Percentiles rank a stretch among this genome's conserved stretches.
Conservation (phyloP, 2,329 filamentous ascomycete species). For the Colletotrichum viniferum region DNA sequence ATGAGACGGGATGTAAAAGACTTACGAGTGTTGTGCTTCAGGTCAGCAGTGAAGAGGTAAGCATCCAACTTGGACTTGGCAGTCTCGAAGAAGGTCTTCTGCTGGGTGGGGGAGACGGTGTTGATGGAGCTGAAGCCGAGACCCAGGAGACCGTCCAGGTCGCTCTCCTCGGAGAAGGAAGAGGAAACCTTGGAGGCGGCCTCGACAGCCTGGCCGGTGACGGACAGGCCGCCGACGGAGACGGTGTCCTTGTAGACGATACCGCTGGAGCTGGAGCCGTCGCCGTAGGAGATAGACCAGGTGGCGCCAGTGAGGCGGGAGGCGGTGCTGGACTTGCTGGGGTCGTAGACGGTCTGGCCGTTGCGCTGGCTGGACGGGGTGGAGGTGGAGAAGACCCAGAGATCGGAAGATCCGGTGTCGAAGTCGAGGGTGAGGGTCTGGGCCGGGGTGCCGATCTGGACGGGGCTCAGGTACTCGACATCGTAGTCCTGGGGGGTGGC, state of each 20-base stretch:
- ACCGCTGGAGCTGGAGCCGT: conserved; percentile 34
- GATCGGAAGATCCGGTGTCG: conserved; percentile 51
- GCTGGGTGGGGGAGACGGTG: conserved; percentile 34
- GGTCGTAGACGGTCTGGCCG: conserved; percentile 34
- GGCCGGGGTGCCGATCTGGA: conserved; percentile 46
- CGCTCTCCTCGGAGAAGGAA: conserved; percentile 27
- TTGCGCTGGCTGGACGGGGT: conserved; percentile 25
- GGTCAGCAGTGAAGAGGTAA: conserved; percentile 21
- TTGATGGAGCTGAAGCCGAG: conserved; percentile 62
- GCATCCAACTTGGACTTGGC: conserved; percentile 17
- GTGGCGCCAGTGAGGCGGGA: conserved; percentile 27
- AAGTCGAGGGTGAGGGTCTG: conserved; percentile 48
- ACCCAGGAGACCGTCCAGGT: conserved; percentile 67
- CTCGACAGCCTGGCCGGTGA: conserved; percentile 34
- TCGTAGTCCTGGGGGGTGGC: conserved; percentile 33
- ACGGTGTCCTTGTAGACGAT: conserved; percentile 36
- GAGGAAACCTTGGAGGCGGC: conserved; percentile 28
- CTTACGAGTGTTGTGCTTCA: conserved; percentile 19
- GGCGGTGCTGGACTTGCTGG: conserved; percentile 30
- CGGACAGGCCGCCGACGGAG: conserved; percentile 31
- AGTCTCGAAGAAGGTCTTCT: conserved; percentile 30
- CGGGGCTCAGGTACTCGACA: conserved; percentile 42
- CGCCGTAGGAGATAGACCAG: conserved; percentile 37
- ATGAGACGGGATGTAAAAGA: not conserved
- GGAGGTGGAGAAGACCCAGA: conserved; percentile 38